phyloP scores from a whole-genome alignment of 2,329 filamentous ascomycete species.

The Whalleya microplaca region DNA sequence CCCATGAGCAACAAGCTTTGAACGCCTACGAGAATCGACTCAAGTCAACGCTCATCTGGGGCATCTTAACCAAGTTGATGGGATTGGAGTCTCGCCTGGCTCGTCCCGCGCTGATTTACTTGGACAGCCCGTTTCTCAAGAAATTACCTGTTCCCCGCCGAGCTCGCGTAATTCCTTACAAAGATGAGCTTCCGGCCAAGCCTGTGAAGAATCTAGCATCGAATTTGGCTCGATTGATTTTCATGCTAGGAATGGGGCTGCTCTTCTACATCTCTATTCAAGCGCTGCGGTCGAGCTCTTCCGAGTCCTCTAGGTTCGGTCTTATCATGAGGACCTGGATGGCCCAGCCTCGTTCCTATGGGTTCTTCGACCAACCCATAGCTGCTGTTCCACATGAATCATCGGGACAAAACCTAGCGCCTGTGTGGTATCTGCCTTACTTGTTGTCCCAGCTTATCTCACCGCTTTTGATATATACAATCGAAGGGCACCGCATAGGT shows the following conservation, averaged over 20 bases:
- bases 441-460: slow-evolving; percentile 27
- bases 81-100: too few relatives aligned
- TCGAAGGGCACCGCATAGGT: slow-evolving; percentile 30
- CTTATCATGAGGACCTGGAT: too few relatives aligned
- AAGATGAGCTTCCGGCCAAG: slow-evolving; percentile 22
- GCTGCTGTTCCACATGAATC: background rate
- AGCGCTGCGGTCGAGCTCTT: background rate
- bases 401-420: background rate
- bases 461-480: slow-evolving; percentile 28
- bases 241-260: background rate
- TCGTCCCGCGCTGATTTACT: too few relatives aligned
- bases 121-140: slow-evolving; percentile 3
- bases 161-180: slow-evolving; percentile 13
- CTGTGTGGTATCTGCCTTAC: slow-evolving; percentile 12
- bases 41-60: background rate
- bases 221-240: background rate
- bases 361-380: background rate
- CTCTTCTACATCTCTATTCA: slow-evolving; percentile 3
- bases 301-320: too few relatives aligned
- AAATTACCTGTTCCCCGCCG: slow-evolving; percentile 15
- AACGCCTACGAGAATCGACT: slow-evolving; percentile 23
- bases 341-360: too few relatives aligned
- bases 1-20: slow-evolving; percentile 26
- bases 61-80: too few relatives aligned
- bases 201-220: background rate